Conservation (phyloP, 257 asterid genomes). For the Solanum gracilifrons region DNA sequence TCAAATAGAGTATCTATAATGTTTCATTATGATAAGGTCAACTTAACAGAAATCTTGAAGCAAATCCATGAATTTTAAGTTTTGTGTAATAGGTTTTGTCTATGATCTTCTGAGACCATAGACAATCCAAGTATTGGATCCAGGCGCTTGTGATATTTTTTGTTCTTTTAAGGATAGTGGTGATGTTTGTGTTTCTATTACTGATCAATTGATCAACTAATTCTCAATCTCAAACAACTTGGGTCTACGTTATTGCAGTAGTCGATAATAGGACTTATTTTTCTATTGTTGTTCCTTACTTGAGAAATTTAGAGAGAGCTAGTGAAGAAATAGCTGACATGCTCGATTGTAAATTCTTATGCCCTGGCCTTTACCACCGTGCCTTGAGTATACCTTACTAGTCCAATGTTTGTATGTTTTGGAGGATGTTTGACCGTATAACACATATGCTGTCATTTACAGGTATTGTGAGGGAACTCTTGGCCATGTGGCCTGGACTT, state of each 20-base stretch:
- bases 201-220: neutral
- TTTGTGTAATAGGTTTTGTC: neutral
- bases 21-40: neutral
- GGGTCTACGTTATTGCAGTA: neutral
- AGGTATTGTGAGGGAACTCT: constrained; percentile 60
- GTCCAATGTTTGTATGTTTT: neutral
- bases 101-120: neutral
- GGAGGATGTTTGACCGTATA: neutral
- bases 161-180: neutral
- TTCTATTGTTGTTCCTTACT: neutral
- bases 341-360: neutral
- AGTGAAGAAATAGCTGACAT: neutral
- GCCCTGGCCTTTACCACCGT: neutral
- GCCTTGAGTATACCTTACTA: neutral
- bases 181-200: neutral
- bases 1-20: neutral
- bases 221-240: neutral
- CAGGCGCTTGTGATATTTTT: neutral
- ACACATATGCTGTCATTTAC: constrained; percentile 8
- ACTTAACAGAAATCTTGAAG: neutral
- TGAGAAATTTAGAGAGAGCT: neutral
- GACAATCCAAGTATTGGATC: neutral
- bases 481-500: constrained; percentile 83
- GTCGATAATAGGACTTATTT: neutral
- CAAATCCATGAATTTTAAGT: neutral